Evolutionary conservation across 2,329 filamentous ascomycete genomes (phyloP), one percentile per base, ranked within the genome.

Genomic region (Colletotrichum gloeosporioides): DNA sequence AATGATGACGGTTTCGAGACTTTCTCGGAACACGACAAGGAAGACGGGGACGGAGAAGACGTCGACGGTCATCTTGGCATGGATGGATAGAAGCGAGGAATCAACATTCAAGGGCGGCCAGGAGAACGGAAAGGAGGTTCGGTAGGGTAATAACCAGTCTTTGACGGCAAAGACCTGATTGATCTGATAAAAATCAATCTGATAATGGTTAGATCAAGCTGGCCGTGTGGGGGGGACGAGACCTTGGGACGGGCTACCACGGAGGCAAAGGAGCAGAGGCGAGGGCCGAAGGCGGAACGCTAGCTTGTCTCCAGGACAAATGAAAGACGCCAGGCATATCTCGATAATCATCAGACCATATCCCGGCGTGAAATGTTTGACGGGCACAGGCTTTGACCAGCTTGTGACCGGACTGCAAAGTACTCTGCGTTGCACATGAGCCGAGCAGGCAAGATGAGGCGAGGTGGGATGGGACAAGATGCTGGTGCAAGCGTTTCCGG

Each of bases 21-120:
- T 92, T 86, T 98, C 96, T 82, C 96, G 93, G 83, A 98, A 97
- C 86, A 95, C 93, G 83, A 98, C 95, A 87, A 98, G 96, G 87
- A 98, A 98, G 71, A 98, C 92, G 78, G 94, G 94, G 27, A 95
- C 92, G 78, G 94, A 91, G 84, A 96, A 96, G 74, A 96, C 92
- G 82, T 94, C 91, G 77, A 90, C 89, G 83, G 93, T 92, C 87
- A 91, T 93, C 36, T 64, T 64, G 32, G 62, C 34, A 27, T 29
- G 62, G 27, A 59, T 31, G 29, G 25, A 49, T 16, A 29, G 55
- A 70, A 22, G 27, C 49, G n/a, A 64, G 39, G n/a, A 31, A 22
- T 9, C 49, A 75, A 72, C n/a, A n/a, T 39, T 18, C 32, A 39
- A 27, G 53, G 4, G 9, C 25, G 34, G n/a, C 15, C 22, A 57